Conservation (phyloP, 1,284 basidiomycete species). For the Termitomyces sp. region DNA sequence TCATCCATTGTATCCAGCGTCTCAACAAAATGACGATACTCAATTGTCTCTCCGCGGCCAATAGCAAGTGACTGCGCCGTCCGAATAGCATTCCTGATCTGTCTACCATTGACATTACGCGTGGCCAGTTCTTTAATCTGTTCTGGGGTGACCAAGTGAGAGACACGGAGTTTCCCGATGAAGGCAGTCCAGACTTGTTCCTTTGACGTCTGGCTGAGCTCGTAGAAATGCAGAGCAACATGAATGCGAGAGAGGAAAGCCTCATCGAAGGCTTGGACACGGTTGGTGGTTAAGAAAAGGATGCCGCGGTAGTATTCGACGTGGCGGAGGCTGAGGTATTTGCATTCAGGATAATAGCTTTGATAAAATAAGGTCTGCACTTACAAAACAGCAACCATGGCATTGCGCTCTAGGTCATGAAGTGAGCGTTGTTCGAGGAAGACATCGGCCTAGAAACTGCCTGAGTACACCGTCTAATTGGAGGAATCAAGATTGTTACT, state of each 20-base stretch:
- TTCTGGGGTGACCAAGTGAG: slow-evolving; percentile 30
- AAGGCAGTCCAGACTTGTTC: slow-evolving; percentile 54
- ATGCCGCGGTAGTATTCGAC: slow-evolving; percentile 52
- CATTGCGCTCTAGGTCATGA: slow-evolving; percentile 56
- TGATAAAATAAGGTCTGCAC: not conserved
- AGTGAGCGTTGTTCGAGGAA: slow-evolving; percentile 62
- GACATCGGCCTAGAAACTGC: slow-evolving; percentile 37
- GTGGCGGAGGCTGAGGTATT: slow-evolving; percentile 15
- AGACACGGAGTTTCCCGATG: slow-evolving; percentile 40
- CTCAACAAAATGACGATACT: slow-evolving; percentile 43
- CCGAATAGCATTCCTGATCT: slow-evolving; percentile 61
- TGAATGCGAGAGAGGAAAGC: slow-evolving; percentile 68
- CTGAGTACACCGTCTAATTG: not conserved
- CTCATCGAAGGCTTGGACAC: slow-evolving; percentile 58
- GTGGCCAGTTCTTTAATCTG: slow-evolving; percentile 40
- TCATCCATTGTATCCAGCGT: slow-evolving; percentile 58
- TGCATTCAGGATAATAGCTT: not conserved
- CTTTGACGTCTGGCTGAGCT: slow-evolving; percentile 43
- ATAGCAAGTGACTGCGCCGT: slow-evolving; percentile 55
- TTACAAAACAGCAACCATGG: slow-evolving; percentile 60
- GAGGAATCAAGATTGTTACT: slow-evolving; percentile 15
- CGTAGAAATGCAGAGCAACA: slow-evolving; percentile 54
- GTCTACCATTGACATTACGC: slow-evolving; percentile 51
- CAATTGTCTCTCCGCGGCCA: slow-evolving; percentile 39
- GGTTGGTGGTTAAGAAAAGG: slow-evolving; percentile 65